Evolutionary conservation across 208 protist genomes (phyloP).

Genomic region (Vickermania spadyakhi): DNA sequence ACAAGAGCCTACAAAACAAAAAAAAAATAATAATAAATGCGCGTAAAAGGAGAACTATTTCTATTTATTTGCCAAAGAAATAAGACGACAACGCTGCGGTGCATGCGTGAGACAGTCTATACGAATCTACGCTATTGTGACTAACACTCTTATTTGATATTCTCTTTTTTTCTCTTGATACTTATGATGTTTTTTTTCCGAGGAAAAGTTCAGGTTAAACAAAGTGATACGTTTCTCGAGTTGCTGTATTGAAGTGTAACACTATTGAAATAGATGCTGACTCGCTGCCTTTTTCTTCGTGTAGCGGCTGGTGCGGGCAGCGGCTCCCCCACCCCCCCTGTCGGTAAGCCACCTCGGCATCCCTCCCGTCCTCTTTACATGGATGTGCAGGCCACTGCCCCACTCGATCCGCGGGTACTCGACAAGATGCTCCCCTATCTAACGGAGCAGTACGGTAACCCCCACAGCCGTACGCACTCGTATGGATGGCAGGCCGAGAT

Average conservation of each 20-base stretch:
- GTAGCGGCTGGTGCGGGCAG: not conserved
- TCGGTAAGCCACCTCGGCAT: not conserved
- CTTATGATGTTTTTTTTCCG: constrained; percentile 30
- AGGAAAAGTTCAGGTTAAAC: too few species aligned
- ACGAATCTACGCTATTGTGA: too few species aligned
- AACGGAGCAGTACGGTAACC: constrained; percentile 97
- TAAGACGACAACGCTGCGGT: too few species aligned
- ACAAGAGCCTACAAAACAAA: too few species aligned
- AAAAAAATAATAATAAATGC: too few species aligned
- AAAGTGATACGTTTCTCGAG: not conserved
- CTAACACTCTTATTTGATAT: not conserved
- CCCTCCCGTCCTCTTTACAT: constrained; percentile 87
- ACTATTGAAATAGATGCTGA: not conserved
- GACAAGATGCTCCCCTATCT: constrained; percentile 98
- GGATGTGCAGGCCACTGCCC: constrained; percentile 94
- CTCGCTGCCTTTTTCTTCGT: not conserved
- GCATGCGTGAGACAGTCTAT: too few species aligned
- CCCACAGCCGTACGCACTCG: constrained; percentile 96
- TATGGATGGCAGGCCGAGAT: constrained; percentile 96
- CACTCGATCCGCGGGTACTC: constrained; percentile 97
- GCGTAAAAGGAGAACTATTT: too few species aligned
- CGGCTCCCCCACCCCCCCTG: not conserved
- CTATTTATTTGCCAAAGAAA: too few species aligned
- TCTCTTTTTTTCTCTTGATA: not conserved
- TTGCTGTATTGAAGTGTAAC: not conserved